Conservation (phyloP, 148 eudicot species). For the Vaccinium vitisidaea region DNA sequence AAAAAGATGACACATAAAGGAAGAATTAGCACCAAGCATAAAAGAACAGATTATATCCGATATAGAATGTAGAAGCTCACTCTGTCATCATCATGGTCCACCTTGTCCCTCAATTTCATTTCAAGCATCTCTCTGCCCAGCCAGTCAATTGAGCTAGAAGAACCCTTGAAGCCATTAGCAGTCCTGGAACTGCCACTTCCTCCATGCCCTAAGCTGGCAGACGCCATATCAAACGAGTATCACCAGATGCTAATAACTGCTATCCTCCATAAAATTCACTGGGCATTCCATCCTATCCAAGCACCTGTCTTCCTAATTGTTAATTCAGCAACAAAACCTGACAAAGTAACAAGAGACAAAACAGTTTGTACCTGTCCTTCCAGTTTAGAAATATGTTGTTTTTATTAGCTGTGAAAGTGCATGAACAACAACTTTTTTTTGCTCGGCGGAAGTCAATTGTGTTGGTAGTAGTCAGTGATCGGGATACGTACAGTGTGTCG, state of each 20-base stretch:
- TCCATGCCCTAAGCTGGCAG: slow-evolving; percentile 74
- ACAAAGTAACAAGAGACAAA: background rate
- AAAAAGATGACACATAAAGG: background rate
- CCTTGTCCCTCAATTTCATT: slow-evolving; percentile 78
- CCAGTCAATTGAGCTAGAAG: slow-evolving; percentile 92
- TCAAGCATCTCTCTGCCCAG: slow-evolving; percentile 94
- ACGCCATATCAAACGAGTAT: slow-evolving; percentile 52
- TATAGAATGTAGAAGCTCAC: slow-evolving; percentile 38
- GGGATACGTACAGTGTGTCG: too few species aligned
- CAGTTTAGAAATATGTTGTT: background rate
- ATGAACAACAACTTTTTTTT: background rate
- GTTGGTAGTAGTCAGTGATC: too few species aligned
- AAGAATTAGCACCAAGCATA: background rate
- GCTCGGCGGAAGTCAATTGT: too few species aligned
- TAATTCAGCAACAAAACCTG: slow-evolving; percentile 6
- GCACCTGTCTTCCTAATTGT: slow-evolving; percentile 24
- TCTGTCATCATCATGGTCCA: slow-evolving; percentile 74
- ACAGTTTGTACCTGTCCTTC: background rate
- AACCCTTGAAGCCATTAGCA: slow-evolving; percentile 61
- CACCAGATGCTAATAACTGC: slow-evolving; percentile 24
- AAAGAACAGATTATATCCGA: background rate
- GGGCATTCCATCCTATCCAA: slow-evolving; percentile 29
- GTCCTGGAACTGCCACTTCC: slow-evolving; percentile 80
- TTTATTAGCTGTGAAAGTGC: background rate
- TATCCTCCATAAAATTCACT: slow-evolving; percentile 19